Base-by-base conservation (phyloP, 352 stramenopile genomes). In the Pythium folliculosum region DNA sequence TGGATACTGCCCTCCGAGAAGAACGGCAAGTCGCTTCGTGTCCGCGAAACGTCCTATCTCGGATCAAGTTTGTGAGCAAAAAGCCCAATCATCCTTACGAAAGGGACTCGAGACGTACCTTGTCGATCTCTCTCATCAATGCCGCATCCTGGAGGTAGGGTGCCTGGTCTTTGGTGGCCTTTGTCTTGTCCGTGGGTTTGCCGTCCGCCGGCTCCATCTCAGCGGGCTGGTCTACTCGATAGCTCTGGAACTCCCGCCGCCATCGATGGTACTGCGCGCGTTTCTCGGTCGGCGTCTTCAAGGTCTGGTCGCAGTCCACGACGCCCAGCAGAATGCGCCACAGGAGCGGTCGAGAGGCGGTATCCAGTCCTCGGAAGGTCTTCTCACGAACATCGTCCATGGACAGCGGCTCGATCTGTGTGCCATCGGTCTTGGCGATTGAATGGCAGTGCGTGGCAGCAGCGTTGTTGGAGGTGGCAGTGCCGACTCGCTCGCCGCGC, bases 91-190 rank as follows among this genome's bases (percentile, higher is more conserved):
- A 2, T 5, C 27, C 27, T 32, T 32, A 32, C 2, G 27, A 5
- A 32, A 58, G 8, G 23, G 4, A 51, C 22, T 10, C 2, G 3
- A 47, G 9, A 14, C 25, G 16, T 32, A 86, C 80, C 74, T 91
- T 90, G 37, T 87, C 72, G 58, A 91, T 90, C 51, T 86, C 79
- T 65, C 77, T 79, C 61, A 91, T 68, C 30, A 89, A 71, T 14
- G 60, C 69, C 7, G 72, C 64, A 25, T 92, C 82, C 14, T 47
- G 67, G 5, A 77, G 37, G 50, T 78, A 71, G 27, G 49, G 17
- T 8, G 38, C 30, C 16, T n/a, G 32, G 5, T 64, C 54, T 30
- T 64, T 35, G n/a, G 2, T 9, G 5, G 3, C 22, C 16, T n/a
- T 10, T 10, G 6, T 60, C 37, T 56, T 66, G 17, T 58, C 27